Percentiles rank a stretch among this genome's conserved stretches.
Evolutionary conservation across 163 green algal species (phyloP).

Genomic region (Chlorella variabilis): DNA sequence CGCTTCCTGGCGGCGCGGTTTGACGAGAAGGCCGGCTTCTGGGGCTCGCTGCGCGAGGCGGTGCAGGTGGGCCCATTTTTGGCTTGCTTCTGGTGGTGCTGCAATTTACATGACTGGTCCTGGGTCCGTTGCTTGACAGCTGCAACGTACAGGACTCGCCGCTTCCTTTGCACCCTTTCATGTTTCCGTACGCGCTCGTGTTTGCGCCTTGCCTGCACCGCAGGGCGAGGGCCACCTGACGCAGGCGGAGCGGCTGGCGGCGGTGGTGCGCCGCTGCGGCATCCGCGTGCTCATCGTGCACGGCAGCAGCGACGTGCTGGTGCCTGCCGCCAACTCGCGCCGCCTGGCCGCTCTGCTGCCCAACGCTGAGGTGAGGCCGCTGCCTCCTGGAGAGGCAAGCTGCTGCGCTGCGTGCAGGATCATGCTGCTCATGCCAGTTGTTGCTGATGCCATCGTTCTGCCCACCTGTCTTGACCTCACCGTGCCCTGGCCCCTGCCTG

Average conservation of each 20-base stretch:
- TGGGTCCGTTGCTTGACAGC: too few species aligned
- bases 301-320: conserved; percentile 70
- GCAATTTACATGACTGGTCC: too few species aligned
- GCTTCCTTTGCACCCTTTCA: too few species aligned
- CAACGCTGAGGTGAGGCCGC: conserved; percentile 22
- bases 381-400: background rate
- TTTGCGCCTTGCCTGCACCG: too few species aligned
- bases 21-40: conserved; percentile 32
- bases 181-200: too few species aligned
- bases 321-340: conserved; percentile 79
- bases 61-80: background rate
- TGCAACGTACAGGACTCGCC: too few species aligned
- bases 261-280: conserved; percentile 22
- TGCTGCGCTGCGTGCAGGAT: too few species aligned
- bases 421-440: background rate
- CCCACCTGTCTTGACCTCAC: too few species aligned
- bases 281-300: conserved; percentile 81
- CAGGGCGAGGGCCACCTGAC: conserved; percentile 40
- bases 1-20: conserved; percentile 77
- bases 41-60: conserved; percentile 1
- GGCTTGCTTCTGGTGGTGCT: too few species aligned
- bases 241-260: conserved; percentile 56
- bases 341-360: conserved; percentile 67
- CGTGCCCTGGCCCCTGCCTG: background rate
- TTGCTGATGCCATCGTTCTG: too few species aligned